Base-by-base conservation (phyloP, 129 eudicot species). In the Kitagawia praeruptora region DNA sequence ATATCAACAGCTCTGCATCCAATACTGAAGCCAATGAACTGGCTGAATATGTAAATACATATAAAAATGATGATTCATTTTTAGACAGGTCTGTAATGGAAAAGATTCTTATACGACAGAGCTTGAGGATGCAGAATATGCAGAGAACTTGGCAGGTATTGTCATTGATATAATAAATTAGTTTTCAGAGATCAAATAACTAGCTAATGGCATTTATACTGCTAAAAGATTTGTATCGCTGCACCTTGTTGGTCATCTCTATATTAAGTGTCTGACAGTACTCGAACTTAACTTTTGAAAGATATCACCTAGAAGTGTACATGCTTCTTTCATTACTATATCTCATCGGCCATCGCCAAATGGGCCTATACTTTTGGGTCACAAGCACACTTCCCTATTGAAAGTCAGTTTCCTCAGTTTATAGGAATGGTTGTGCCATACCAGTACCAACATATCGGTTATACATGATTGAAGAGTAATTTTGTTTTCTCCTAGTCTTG, bases 131-230 rank as follows among this genome's bases (percentile, higher is more conserved):
- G 95, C 88, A 96, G 78, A 96, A 96, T 87, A 89, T 88, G 93
- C 99, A 96, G 89, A 89, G 98, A 83, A 63, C 97, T 82, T 96
- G 99, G 99, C 97, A 92, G 97, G 99, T 92, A 74, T 21, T 8
- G 12, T 71, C 39, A 64, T 10, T 4, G 19, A 13, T 27, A 14
- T 67, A 5, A 12, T 67, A 19, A 31, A 67, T 31, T 27, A 67
- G 31, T 27, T 63, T 67, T 13, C 31, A 64, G 8, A 28, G 71
- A 2, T 46, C 38, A 19, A 71, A 72, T 21, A 25, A 72, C 51
- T 31, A 19, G 25, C 12, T 3, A 40, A 41, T 38, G 31, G 13
- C 66, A 56, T n/a, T 8, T 23, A 40, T 23, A 8, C 23, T 42
- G 49, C 53, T 8, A 40, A 41, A 14, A 72, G 34, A 23, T 41